Conservation (phyloP, 352 stramenopile species). For the Blastocystis hominis region DNA sequence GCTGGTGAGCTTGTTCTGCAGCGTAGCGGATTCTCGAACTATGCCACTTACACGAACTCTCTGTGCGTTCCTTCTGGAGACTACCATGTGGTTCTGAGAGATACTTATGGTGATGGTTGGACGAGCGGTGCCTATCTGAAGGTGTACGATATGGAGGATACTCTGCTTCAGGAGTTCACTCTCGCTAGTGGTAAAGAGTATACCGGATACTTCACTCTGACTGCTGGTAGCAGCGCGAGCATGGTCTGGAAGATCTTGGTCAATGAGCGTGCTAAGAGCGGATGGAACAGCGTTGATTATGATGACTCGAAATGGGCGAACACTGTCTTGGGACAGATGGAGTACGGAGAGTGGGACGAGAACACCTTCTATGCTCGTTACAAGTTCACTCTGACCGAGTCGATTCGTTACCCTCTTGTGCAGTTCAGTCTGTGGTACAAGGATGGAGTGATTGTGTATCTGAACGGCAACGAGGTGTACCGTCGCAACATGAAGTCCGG, state of each 20-base stretch:
- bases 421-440: conserved; percentile 36
- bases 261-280: neutral
- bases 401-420: conserved; percentile 36
- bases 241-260: neutral
- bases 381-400: neutral
- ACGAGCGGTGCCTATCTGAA: conserved; percentile 5
- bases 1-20: neutral
- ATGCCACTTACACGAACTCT: neutral
- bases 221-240: neutral
- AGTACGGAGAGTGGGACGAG: neutral
- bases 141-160: neutral
- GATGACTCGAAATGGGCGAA: neutral
- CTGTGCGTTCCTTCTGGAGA: neutral
- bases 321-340: neutral
- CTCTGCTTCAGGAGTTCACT: conserved; percentile 18
- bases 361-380: conserved; percentile 28
- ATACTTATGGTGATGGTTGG: conserved; percentile 7
- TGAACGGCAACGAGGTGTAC: too few relatives aligned
- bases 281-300: neutral
- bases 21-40: neutral
- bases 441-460: conserved; percentile 41
- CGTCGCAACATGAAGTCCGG: conserved; percentile 4
- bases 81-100: neutral
- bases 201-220: neutral
- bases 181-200: neutral